A percentile compares a stretch with the other conserved stretches of the same genome.
Conservation (phyloP, 768 basidiomycete species). For the Roridomyces roridus region DNA sequence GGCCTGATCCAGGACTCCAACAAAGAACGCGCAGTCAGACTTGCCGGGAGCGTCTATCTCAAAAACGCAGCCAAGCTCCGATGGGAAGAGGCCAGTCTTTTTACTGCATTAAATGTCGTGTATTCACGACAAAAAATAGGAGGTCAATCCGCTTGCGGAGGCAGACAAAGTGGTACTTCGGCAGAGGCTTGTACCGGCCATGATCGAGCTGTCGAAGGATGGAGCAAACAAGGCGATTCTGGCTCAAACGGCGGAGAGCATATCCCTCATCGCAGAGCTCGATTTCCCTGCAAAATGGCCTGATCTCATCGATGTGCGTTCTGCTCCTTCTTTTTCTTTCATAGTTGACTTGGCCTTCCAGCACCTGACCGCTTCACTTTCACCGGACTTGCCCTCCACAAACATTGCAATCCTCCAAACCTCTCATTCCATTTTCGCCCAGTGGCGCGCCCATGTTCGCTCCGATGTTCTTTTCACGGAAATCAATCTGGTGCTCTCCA, state of each 20-base stretch:
- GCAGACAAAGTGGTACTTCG: conserved; percentile 78
- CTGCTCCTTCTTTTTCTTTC: background rate
- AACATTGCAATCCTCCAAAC: conserved; percentile 93
- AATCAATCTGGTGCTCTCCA: conserved; percentile 88
- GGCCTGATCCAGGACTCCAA: conserved; percentile 75
- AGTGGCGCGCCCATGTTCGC: conserved; percentile 91
- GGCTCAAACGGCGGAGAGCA: conserved; percentile 90
- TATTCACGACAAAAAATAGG: conserved; percentile 45
- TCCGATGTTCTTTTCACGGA: conserved; percentile 86
- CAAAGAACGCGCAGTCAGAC: conserved; percentile 72
- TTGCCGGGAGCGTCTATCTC: conserved; percentile 88
- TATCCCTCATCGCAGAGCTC: conserved; percentile 87
- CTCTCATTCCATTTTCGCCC: conserved; percentile 93
- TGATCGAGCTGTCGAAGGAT: conserved; percentile 78
- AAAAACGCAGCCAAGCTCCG: conserved; percentile 89
- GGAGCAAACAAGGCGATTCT: conserved; percentile 75
- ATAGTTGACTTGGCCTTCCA: conserved; percentile 36
- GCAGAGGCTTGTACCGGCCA: conserved; percentile 83
- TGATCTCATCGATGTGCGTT: conserved; percentile 86
- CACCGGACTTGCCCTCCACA: conserved; percentile 77
- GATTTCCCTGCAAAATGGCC: conserved; percentile 94
- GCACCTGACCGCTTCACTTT: conserved; percentile 91
- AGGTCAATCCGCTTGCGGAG: conserved; percentile 72
- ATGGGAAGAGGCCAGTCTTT: conserved; percentile 75
- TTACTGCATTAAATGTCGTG: background rate